Conservation (phyloP, 1,139 yeast genomes). For the Insectozyma bohioensis region DNA sequence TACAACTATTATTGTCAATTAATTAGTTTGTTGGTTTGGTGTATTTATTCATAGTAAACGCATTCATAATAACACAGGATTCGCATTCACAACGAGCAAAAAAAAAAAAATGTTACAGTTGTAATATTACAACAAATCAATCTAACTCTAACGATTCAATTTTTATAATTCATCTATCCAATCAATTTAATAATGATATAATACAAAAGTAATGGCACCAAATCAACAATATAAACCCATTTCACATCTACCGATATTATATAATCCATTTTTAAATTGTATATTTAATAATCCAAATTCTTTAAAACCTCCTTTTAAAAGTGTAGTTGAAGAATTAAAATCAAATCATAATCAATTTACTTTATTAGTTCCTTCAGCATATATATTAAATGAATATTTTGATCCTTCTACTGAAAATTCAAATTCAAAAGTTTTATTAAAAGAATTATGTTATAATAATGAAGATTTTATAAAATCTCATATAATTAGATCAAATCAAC, state of each 20-base stretch:
- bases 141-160: no score
- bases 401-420: conserved; percentile 46
- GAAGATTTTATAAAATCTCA: conserved; percentile 75
- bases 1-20: no score
- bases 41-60: no score
- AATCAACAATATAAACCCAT: conserved; percentile 9
- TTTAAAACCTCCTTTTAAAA: conserved; percentile 49
- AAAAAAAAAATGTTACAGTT: background rate
- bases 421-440: conserved; percentile 35
- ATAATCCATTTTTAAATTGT: conserved; percentile 67
- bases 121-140: conserved; percentile 1
- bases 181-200: conserved; percentile 2
- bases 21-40: no score
- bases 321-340: conserved; percentile 42
- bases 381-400: conserved; percentile 46
- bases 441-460: conserved; percentile 55
- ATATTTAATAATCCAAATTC: conserved; percentile 68
- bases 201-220: conserved; percentile 9
- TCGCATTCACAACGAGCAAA: no score
- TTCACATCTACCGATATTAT: conserved; percentile 38
- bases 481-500: conserved; percentile 45
- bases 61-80: no score
- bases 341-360: conserved; percentile 49
- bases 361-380: conserved; percentile 61
- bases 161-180: background rate